Percentiles rank a stretch among this genome's conserved stretches.
These are phyloP conservation scores for Saraca asoca DNA, from an alignment of 331 rosid genomes.

Conservation along the genomic window DNA sequence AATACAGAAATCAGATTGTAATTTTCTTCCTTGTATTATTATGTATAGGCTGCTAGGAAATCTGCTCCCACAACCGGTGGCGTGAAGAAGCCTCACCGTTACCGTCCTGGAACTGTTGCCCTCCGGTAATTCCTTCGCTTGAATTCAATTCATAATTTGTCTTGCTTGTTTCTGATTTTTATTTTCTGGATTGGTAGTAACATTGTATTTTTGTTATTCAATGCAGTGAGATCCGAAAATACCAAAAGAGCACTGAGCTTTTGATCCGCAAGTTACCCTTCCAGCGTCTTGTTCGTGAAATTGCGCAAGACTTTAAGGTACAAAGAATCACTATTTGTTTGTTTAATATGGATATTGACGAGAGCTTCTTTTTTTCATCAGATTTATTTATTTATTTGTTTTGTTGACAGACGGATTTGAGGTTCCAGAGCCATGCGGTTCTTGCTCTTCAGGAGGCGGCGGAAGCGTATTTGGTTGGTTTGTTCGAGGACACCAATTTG, in stretches of 20 bases:
- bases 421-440: constrained; percentile 81
- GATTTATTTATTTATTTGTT: too few species aligned
- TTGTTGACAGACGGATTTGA: constrained; percentile 57
- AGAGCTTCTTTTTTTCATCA: neutral
- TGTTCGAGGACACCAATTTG: constrained; percentile 73
- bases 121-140: constrained; percentile 44
- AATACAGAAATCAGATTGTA: too few species aligned
- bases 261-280: constrained; percentile 74
- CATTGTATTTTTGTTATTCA: neutral
- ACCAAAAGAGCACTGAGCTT: constrained; percentile 80
- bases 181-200: neutral
- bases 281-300: constrained; percentile 82
- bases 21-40: neutral
- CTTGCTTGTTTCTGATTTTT: neutral
- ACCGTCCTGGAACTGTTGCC: constrained; percentile 79
- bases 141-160: neutral
- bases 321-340: too few species aligned
- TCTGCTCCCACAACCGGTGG: constrained; percentile 78
- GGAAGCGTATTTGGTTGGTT: constrained; percentile 66
- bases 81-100: constrained; percentile 77
- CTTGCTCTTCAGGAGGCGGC: constrained; percentile 82
- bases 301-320: constrained; percentile 75
- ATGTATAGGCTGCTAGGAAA: constrained; percentile 62
- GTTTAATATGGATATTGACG: neutral
- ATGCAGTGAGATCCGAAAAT: constrained; percentile 67